Conservation (phyloP, 2,329 filamentous ascomycete genomes). For the Trichoderma oligosporum region DNA sequence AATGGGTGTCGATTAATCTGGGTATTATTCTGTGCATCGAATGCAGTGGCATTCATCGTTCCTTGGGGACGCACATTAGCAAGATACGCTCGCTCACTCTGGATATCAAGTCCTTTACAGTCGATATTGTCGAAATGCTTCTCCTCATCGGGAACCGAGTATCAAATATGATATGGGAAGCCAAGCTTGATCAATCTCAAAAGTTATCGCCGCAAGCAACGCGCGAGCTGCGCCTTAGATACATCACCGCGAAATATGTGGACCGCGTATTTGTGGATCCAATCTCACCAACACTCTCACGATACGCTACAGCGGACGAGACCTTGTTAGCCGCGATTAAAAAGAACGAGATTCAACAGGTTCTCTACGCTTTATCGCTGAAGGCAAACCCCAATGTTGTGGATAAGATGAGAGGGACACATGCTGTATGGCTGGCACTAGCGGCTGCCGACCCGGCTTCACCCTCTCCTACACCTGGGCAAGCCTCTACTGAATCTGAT, state of each 20-base stretch:
- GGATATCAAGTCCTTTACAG: constrained; percentile 93
- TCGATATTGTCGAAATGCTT: constrained; percentile 92
- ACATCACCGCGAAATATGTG: constrained; percentile 93
- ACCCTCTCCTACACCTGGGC: constrained; percentile 52
- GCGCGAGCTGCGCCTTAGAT: constrained; percentile 85
- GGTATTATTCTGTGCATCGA: constrained; percentile 96
- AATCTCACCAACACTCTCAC: constrained; percentile 69
- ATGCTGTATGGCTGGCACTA: constrained; percentile 84
- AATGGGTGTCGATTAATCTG: constrained; percentile 98
- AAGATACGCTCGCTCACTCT: constrained; percentile 94
- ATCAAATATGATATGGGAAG: constrained; percentile 96
- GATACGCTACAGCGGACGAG: constrained; percentile 77
- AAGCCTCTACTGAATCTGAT: constrained; percentile 40
- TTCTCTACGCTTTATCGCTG: constrained; percentile 84
- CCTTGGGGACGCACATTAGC: constrained; percentile 93
- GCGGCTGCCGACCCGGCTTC: constrained; percentile 88
- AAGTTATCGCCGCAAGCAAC: constrained; percentile 77
- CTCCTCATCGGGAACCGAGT: constrained; percentile 89
- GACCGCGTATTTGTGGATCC: constrained; percentile 78
- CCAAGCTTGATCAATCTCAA: constrained; percentile 65
- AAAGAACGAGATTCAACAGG: constrained; percentile 90
- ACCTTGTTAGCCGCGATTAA: constrained; percentile 89
- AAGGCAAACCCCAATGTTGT: constrained; percentile 80
- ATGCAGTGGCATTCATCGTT: constrained; percentile 95
- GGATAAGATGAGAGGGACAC: constrained; percentile 83